These are phyloP conservation scores for Suillus paluster DNA, from an alignment of 768 basidiomycete species.

Conservation along the genomic window DNA sequence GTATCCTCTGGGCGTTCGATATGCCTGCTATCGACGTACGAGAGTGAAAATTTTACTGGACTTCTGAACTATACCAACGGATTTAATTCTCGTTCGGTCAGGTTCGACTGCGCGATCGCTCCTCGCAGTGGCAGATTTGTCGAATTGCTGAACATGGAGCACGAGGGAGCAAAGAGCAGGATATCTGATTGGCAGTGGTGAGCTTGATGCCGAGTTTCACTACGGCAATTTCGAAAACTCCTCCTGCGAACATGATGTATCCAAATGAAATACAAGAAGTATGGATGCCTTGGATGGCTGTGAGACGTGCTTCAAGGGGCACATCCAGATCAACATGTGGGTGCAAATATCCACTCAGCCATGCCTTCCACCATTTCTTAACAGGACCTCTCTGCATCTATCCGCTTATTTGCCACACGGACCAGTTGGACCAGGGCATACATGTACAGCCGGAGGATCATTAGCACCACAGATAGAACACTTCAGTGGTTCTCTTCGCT, in stretches of 20 bases:
- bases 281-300: background rate
- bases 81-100: slow-evolving; percentile 39
- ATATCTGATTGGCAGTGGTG: background rate
- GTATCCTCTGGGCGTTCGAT: slow-evolving; percentile 21
- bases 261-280: background rate
- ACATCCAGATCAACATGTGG: background rate
- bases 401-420: background rate
- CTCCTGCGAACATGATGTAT: background rate
- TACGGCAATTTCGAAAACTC: background rate
- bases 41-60: slow-evolving; percentile 18
- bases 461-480: slow-evolving; percentile 10
- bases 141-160: slow-evolving; percentile 4
- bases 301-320: background rate
- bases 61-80: slow-evolving; percentile 37
- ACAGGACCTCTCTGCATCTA: too few relatives aligned
- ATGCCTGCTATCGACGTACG: slow-evolving; percentile 4
- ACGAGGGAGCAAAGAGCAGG: background rate
- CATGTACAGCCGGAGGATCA: slow-evolving; percentile 5
- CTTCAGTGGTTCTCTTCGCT: slow-evolving; percentile 3
- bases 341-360: background rate
- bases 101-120: slow-evolving; percentile 35
- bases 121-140: slow-evolving; percentile 24
- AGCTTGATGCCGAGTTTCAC: background rate
- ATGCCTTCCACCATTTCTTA: background rate
- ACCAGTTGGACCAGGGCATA: slow-evolving; percentile 9